Conservation (phyloP, 306 rosid genomes). For the Dalbergia cochinchinensis region DNA sequence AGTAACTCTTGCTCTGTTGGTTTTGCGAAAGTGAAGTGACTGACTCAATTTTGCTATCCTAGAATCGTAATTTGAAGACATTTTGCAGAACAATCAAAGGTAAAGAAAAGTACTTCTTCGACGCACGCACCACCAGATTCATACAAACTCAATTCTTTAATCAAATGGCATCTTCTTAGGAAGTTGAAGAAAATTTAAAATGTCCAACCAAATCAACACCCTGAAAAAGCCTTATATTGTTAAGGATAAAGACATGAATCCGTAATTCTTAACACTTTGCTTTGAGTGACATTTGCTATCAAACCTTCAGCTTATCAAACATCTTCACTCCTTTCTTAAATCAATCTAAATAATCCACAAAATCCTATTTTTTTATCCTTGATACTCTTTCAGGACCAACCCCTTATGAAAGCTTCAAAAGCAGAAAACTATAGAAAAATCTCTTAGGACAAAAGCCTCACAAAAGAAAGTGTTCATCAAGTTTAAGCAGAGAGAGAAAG, state of each 20-base stretch:
- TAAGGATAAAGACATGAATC: conserved; percentile 10
- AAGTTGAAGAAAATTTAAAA: not conserved
- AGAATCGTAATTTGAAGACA: conserved; percentile 2
- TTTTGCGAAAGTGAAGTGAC: not conserved
- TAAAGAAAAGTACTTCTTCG: not conserved
- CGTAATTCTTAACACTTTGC: not conserved
- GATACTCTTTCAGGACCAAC: conserved; percentile 1
- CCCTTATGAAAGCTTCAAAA: not conserved
- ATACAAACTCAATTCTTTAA: no score
- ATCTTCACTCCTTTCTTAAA: not conserved
- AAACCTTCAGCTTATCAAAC: conserved; percentile 5
- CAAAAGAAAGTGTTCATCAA: conserved; percentile 8
- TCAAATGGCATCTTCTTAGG: not conserved
- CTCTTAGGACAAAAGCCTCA: conserved; percentile 5
- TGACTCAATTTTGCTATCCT: not conserved
- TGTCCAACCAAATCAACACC: conserved; percentile 11
- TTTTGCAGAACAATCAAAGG: not conserved
- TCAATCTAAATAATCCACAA: not conserved
- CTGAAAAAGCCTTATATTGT: conserved; percentile 11
- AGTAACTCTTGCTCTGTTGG: not conserved
- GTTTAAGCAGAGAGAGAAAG: conserved; percentile 32
- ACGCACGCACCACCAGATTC: conserved; percentile 7
- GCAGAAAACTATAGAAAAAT: conserved; percentile 18
- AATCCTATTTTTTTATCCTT: not conserved
- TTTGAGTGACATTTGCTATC: not conserved